Evolutionary conservation across 805 yeast genomes (phyloP).

Genomic region (Suhomyces emberorum): DNA sequence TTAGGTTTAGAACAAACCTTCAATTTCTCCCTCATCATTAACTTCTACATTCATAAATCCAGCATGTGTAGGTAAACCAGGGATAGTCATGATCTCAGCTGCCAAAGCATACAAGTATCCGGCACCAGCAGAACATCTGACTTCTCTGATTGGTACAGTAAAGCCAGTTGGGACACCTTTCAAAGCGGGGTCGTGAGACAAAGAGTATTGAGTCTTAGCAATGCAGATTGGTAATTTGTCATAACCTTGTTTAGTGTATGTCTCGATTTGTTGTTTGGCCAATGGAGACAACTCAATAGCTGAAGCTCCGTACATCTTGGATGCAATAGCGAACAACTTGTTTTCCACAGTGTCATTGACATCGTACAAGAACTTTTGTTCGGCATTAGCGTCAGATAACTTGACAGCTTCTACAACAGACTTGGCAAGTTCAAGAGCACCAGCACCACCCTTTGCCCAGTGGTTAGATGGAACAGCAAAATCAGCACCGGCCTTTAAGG

Average conservation of each 20-base stretch:
- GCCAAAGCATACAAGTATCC: conserved; percentile 83
- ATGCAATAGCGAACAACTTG: conserved; percentile 75
- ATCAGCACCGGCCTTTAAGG: conserved; percentile 87
- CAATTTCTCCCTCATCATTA: conserved; percentile 81
- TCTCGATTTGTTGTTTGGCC: conserved; percentile 66
- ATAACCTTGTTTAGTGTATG: conserved; percentile 71
- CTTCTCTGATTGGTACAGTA: conserved; percentile 77
- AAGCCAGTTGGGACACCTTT: conserved; percentile 84
- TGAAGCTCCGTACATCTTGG: conserved; percentile 84
- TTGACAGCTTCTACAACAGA: conserved; percentile 74
- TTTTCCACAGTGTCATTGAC: conserved; percentile 71
- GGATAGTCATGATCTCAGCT: conserved; percentile 82
- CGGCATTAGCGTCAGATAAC: conserved; percentile 30
- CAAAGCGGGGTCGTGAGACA: conserved; percentile 77
- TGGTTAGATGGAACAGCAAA: conserved; percentile 90
- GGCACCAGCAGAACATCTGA: conserved; percentile 76
- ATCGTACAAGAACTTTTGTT: conserved; percentile 61
- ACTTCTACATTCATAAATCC: conserved; percentile 88
- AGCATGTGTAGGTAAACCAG: conserved; percentile 81
- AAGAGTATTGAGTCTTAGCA: conserved; percentile 82
- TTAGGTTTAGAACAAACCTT: conserved; percentile 68
- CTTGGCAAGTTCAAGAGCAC: conserved; percentile 80
- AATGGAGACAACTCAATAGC: conserved; percentile 65
- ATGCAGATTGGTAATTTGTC: conserved; percentile 77
- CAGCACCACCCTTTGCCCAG: conserved; percentile 94